Evolutionary conservation across 495 filamentous ascomycete species (phyloP), one percentile per base, ranked within the genome.

Genomic region (Daldinia decipiens): DNA sequence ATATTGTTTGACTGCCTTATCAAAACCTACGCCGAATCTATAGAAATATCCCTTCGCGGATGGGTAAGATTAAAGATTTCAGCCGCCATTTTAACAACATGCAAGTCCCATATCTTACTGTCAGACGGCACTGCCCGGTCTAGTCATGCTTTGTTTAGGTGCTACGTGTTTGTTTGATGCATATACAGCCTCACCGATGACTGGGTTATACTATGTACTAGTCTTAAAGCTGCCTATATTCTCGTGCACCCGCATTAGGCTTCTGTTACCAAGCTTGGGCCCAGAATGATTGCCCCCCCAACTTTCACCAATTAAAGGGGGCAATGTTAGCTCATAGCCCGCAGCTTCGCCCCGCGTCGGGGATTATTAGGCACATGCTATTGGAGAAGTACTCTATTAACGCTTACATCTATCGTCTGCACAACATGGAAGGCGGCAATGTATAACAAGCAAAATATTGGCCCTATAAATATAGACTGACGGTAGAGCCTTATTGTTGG

Each of bases 261-360:
- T 53, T 31, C 50, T 26, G 13, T 53, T 26, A 8, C 26, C 5
- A 31, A 31, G 11, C 24, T 0, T 1, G 13, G 50, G 24, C 34
- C 31, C 4, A 19, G 21, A 34, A 36, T 8, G 31, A 56, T 56
- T 31, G 8, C 31, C 21, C 1, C 53, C n/a, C 31, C 53, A 1
- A 3, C 26, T 15, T 17, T 34, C 32, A 51, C 19, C 34, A 27
- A 27, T 24, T 13, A 53, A 53, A 27, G 8, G 40, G 19, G 7
- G 40, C 38, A 4, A 51, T 56, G 39, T 61, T 8, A 56, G 57
- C 21, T 32, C 13, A 11, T 12, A 51, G 13, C 8, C 21, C 40
- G n/a, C 12, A 21, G 65, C 52, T 62, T 55, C 67, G 60, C 67
- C 67, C 60, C 63, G 67, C 47, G 61, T 56, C 61, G 59, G 50